Evolutionary conservation across 495 filamentous ascomycete species (phyloP).

Genomic region (Aspergillus carlsbadensis): DNA sequence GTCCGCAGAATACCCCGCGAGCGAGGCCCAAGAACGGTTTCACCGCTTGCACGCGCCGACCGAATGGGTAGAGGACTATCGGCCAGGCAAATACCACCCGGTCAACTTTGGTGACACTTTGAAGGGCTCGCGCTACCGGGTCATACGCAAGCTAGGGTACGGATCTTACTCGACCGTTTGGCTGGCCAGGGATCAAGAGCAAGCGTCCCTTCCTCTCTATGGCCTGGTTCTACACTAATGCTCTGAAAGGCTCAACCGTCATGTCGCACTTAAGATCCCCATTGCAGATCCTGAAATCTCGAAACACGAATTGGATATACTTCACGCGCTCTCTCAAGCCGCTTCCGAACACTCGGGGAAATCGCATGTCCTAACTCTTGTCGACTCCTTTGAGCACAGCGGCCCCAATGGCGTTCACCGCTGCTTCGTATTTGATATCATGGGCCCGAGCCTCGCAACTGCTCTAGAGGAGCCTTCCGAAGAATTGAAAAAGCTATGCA

Average conservation of each 20-base stretch:
- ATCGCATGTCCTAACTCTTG: slow-evolving; percentile 32
- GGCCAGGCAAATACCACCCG: slow-evolving; percentile 43
- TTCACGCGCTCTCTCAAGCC: slow-evolving; percentile 28
- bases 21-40: no score
- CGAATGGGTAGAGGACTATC: slow-evolving; percentile 30
- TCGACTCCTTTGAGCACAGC: slow-evolving; percentile 41
- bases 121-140: slow-evolving; percentile 33
- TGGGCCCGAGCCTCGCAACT: slow-evolving; percentile 41
- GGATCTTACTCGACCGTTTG: slow-evolving; percentile 48
- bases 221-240: no score
- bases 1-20: no score
- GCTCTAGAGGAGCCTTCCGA: slow-evolving; percentile 33
- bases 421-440: slow-evolving; percentile 49
- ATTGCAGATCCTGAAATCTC: slow-evolving; percentile 19
- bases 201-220: slow-evolving; percentile 15
- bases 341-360: slow-evolving; percentile 10
- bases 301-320: slow-evolving; percentile 24
- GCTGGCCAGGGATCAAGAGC: slow-evolving; percentile 37
- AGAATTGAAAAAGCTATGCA: no score
- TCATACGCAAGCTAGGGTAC: slow-evolving; percentile 46
- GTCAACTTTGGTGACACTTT: slow-evolving; percentile 40
- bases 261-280: slow-evolving; percentile 42
- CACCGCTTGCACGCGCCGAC: no score
- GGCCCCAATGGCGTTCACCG: slow-evolving; percentile 50
- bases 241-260: no score